Evolutionary conservation across 2,329 filamentous ascomycete genomes (phyloP).

Genomic region (Ceratocystis destructans): DNA sequence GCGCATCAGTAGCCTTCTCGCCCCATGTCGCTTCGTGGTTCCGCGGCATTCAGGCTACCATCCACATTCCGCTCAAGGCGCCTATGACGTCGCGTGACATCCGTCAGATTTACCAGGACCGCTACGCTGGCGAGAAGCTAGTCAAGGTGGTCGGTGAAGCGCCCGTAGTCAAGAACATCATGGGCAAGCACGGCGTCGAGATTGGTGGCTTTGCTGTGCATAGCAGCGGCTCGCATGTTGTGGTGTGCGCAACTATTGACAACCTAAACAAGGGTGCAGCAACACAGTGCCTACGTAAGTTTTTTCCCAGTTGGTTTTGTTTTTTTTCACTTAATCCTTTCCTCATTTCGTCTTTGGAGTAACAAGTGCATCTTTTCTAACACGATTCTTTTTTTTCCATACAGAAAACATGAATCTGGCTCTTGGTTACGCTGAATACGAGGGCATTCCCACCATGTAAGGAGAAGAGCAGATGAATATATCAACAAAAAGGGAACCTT

Average conservation of each 20-base stretch:
- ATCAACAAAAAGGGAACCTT: background rate
- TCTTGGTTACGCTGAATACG: slow-evolving; percentile 77
- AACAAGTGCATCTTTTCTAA: slow-evolving; percentile 2
- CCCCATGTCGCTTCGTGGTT: slow-evolving; percentile 97
- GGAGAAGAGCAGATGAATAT: background rate
- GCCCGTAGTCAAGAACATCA: slow-evolving; percentile 73
- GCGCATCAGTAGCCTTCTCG: slow-evolving; percentile 63
- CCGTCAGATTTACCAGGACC: slow-evolving; percentile 85
- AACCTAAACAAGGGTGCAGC: slow-evolving; percentile 87
- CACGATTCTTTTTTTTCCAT: background rate
- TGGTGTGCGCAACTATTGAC: slow-evolving; percentile 89
- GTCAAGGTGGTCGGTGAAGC: slow-evolving; percentile 84
- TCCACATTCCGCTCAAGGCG: slow-evolving; percentile 75
- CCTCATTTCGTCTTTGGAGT: slow-evolving; percentile 13
- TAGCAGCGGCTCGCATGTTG: slow-evolving; percentile 74
- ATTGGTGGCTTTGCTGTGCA: slow-evolving; percentile 94
- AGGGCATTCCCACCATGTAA: slow-evolving; percentile 57
- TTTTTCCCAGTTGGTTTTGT: background rate
- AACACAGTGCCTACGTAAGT: slow-evolving; percentile 81
- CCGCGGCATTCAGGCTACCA: slow-evolving; percentile 84
- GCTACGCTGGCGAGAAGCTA: slow-evolving; percentile 89
- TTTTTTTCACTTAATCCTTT: background rate
- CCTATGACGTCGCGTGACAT: slow-evolving; percentile 85
- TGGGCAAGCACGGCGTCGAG: slow-evolving; percentile 75
- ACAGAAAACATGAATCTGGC: slow-evolving; percentile 86